Base-by-base conservation (phyloP, 176 grass and related monocot species). In the Raddia guianensis region DNA sequence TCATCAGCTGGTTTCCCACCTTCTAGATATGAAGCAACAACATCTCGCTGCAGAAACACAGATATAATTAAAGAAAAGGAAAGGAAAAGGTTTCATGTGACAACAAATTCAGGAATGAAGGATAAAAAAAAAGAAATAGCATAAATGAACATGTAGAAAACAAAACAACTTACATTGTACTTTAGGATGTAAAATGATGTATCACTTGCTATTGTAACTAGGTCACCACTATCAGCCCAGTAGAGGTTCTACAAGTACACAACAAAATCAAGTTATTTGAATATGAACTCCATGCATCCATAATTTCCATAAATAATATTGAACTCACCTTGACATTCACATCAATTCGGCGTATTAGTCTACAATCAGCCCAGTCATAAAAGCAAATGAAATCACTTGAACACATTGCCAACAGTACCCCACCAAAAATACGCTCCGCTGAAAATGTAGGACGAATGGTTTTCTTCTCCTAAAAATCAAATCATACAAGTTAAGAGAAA, bases 351-450 rank as follows among this genome's bases (percentile, higher is more conserved):
- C 96, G 92, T 73, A 99, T 93, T 77, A 95, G 76, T 56, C 88
- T 90, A 68, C 96, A 99, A 68, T 99, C 90, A 91, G 76, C 84
- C 96, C 96, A 99, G 60, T 99, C 96, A 95, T 95, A 99, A 85
- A 99, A 99, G 76, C 96, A 99, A 84, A 99, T 95, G 58, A 99
- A 99, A 45, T 99, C 96, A 91, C 86, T 93, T 10, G 92, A 99
- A 86, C 96, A 93, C 90, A 99, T 95, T 69, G 96, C 92, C 79
- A 99, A 84, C 53, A 95, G 78, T 79, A 87, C 77, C 58, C 96
- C 96, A n/a, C 96, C 96, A 93, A 88, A 99, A 80, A 99, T 95
- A 68, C 58, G 88, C 76, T 99, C 96, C 3, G 79, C 90, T 50
- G 90, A 91, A 86, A 99, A 99, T 78, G 96, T 72, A 84, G 96